Evolutionary conservation across 2,329 filamentous ascomycete genomes (phyloP), one percentile per base, ranked within the genome.

Genomic region (Aureobasidium uvarum): DNA sequence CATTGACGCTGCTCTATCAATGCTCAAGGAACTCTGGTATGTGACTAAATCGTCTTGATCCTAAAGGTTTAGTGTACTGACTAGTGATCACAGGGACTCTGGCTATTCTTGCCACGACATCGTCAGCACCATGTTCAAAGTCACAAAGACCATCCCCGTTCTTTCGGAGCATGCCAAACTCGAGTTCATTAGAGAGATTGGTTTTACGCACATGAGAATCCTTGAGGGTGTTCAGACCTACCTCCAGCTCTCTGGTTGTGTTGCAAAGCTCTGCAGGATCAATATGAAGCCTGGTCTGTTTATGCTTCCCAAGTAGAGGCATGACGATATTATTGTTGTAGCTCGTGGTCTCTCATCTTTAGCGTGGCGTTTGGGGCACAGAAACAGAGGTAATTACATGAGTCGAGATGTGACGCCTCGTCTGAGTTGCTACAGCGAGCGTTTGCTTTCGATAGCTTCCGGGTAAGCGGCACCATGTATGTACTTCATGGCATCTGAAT

Each of bases 91-190:
- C 66, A 84, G 83, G 84, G 87, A 89, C 67, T 81, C 98, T 67
- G 95, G 95, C 16, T 99, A 99, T 80, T 96, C 92, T n/a, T 96
- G 92, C 71, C 94, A 99, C 80, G 95, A 99, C 77, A 96, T 99
- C 72, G 96, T 99, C 77, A 96, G 90, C 79, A 99, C 94, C 68
- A 99, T 99, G 95, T 98, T 99, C 83, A 89, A 89, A 74, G 95
- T 99, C 67, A 98, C 95, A 52, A 99, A 98, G 82, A 96, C 92
- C 1, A 92, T 98, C 67, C 90, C 91, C 1, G 92, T 89, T 1
- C 81, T 99, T 65, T 95, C 92, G 70, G 95, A 99, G 79, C 92
- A 98, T 77, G 88, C 92, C 18, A 97, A 97, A 81, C 82, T 99
- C 68, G 94, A 98, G 75, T 99, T 98, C 72, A 96, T 98, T 55